phyloP scores from a whole-genome alignment of 2,329 filamentous ascomycete species.

The Helotiales sp. region DNA sequence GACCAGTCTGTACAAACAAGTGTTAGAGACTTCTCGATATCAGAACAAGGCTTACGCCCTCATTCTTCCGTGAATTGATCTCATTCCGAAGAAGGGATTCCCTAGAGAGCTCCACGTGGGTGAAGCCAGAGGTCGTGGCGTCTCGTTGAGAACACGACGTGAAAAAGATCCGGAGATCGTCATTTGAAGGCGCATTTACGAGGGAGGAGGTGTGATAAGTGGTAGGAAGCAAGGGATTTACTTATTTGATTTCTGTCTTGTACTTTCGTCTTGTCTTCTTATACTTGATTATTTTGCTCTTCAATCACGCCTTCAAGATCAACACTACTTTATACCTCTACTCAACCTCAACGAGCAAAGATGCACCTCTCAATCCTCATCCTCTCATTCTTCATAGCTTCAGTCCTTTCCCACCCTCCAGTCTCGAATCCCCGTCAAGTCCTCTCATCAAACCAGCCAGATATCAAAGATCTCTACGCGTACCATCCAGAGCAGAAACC shows the following conservation, averaged over 20 bases:
- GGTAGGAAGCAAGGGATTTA: slow-evolving; percentile 7
- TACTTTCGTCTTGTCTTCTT: neutral
- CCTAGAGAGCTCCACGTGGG: slow-evolving; percentile 14
- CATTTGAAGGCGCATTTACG: neutral
- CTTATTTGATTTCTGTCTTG: neutral
- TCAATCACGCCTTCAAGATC: neutral
- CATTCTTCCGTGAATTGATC: neutral
- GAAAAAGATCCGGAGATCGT: slow-evolving; percentile 4
- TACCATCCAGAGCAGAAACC: slow-evolving; percentile 20
- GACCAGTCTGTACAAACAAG: neutral
- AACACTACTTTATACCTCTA: neutral
- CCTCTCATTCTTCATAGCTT: slow-evolving; percentile 1
- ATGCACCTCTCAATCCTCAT: slow-evolving; percentile 19
- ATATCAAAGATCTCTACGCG: slow-evolving; percentile 21
- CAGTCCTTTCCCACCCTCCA: slow-evolving; percentile 23
- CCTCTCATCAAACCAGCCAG: neutral
- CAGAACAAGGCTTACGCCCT: neutral
- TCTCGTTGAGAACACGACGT: neutral
- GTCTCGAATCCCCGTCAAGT: slow-evolving; percentile 26
- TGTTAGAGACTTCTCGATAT: neutral
- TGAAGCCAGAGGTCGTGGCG: slow-evolving; percentile 12
- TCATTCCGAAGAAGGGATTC: neutral
- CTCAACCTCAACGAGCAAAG: neutral
- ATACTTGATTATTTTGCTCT: neutral
- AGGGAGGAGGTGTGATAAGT: neutral